Percentiles rank a stretch among this genome's conserved stretches.
phyloP scores from a whole-genome alignment of 192 early-diverging fungal genomes.

The Mortierella alpina region DNA sequence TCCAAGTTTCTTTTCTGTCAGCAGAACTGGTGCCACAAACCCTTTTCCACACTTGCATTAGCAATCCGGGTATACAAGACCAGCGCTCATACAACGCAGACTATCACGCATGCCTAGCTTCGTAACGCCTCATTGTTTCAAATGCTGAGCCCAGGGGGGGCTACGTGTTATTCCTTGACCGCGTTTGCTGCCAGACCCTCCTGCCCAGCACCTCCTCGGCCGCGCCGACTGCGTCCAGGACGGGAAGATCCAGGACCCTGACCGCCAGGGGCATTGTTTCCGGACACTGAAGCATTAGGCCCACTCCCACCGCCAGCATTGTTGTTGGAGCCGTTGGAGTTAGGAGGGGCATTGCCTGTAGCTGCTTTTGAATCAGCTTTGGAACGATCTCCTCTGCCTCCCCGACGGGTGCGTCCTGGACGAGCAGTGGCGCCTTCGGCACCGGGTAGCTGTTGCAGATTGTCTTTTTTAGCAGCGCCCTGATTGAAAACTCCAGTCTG shows the following conservation, averaged over 20 bases:
- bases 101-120: too few relatives aligned
- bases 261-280: constrained; percentile 15
- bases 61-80: too few relatives aligned
- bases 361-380: constrained; percentile 14
- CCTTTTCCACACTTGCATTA: too few relatives aligned
- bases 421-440: constrained; percentile 10
- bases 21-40: too few relatives aligned
- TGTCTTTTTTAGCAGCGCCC: neutral
- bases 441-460: constrained; percentile 1
- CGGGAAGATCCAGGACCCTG: constrained; percentile 12
- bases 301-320: neutral
- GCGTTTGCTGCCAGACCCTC: neutral
- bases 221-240: constrained; percentile 25
- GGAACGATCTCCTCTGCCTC: constrained; percentile 20
- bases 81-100: too few relatives aligned
- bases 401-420: constrained; percentile 14
- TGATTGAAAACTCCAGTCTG: constrained; percentile 4
- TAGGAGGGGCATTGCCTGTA: neutral
- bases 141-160: neutral
- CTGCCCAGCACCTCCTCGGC: constrained; percentile 21
- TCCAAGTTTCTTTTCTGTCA: too few relatives aligned
- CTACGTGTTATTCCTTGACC: constrained; percentile 3
- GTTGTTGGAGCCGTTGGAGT: neutral
- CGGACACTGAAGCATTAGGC: neutral
- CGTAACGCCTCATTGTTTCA: too few relatives aligned